These are phyloP conservation scores for grape (Vitis vinifera) DNA, from an alignment of 164 flowering plant genomes.

Conservation along the genomic window ASM3070453v1 NC_081822.1:6898001-6898500, in stretches of 20 bases:
- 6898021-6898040: conserved; percentile 15
- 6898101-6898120: conserved; percentile 9
- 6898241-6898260: conserved; percentile 11
- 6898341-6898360: conserved; percentile 7
- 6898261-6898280: conserved; percentile 22
- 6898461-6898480: background rate
- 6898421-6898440: conserved; percentile 14
- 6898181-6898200: conserved; percentile 27
- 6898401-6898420: conserved; percentile 10
- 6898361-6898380: conserved; percentile 5
- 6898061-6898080: conserved; percentile 11
- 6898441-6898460: conserved; percentile 10
- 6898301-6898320: background rate
- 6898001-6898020: conserved; percentile 20
- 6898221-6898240: conserved; percentile 14
- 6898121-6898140: background rate
- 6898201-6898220: conserved; percentile 15
- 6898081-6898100: conserved; percentile 12
- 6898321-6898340: conserved; percentile 16
- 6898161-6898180: conserved; percentile 3
- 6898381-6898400: conserved; percentile 5
- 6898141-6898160: background rate
- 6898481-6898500: conserved; percentile 14
- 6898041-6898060: conserved; percentile 13
- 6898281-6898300: conserved; percentile 12